Evolutionary conservation across 2,329 filamentous ascomycete genomes (phyloP), one percentile per base, ranked within the genome.

Genomic region (Fusarium sulawesiense): DNA sequence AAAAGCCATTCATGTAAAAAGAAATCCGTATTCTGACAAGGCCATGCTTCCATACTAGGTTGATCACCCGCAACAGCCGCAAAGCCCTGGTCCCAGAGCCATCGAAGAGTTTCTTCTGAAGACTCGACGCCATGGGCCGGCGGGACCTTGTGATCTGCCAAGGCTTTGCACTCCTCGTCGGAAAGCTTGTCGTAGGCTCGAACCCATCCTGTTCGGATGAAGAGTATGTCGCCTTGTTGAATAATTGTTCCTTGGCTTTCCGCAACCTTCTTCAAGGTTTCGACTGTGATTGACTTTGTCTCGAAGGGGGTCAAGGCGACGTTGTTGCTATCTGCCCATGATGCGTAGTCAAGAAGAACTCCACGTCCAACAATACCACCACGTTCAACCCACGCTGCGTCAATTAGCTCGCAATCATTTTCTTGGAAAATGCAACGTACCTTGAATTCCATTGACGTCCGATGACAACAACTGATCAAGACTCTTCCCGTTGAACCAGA

Each of bases 81-180:
- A 68, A 90, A 88, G 16, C 51, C 60, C 8, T 84, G 81, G 56
- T 88, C 83, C 86, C 87, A 89, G 20, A 89, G 78, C 87, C 87
- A 90, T 40, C 82, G 80, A 16, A 88, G 79, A 9, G 83, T 83
- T 7, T 80, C 81, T 18, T 83, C 78, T 4, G 81, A 83, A 1
- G 83, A 83, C 51, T 86, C 81, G 4, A 88, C 78, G 1, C 86
- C 87, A 57, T 77, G 74, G 9, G 73, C 64, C 3, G 79, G 76
- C 0, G 78, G 78, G 0, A 75, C 60, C 0, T 70, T 66, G 8
- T 75, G 74, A 9, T 76, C 73, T 5, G 78, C 77, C 2, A 83
- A 71, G 8, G 80, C 70, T 2, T 72, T 75, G 23, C 82, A 79
- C 55, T 84, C 77, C 8, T 79, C 78, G 1, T 73, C 66, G 2